A percentile compares a stretch with the other conserved stretches of the same genome.
These are phyloP conservation scores for Hypoxylon intermedium DNA, from an alignment of 495 filamentous ascomycete species.

Conservation along the genomic window DNA sequence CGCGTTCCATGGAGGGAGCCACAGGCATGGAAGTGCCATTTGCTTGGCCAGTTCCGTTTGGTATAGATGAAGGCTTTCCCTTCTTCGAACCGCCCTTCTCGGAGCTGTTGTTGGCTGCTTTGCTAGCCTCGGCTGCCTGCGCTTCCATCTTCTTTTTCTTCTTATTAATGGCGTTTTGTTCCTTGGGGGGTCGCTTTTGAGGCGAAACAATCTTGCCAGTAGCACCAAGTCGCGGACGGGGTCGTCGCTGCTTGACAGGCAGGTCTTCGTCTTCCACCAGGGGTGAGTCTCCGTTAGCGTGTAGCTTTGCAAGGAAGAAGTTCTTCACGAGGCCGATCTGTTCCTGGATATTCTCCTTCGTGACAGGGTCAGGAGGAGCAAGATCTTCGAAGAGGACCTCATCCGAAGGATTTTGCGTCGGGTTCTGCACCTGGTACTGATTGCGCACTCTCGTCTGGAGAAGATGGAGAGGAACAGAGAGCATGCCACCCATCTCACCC, in stretches of 20 bases:
- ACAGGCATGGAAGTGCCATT: slow-evolving; percentile 29
- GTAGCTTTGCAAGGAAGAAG: slow-evolving; percentile 88
- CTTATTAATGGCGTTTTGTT: slow-evolving; percentile 73
- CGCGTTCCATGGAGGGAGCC: slow-evolving; percentile 55
- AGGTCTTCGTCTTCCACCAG: slow-evolving; percentile 95
- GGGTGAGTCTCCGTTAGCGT: slow-evolving; percentile 78
- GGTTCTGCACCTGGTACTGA: slow-evolving; percentile 77
- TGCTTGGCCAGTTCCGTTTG: slow-evolving; percentile 43
- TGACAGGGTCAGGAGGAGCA: slow-evolving; percentile 78
- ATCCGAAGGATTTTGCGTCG: slow-evolving; percentile 56
- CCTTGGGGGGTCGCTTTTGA: slow-evolving; percentile 82
- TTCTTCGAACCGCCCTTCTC: slow-evolving; percentile 58
- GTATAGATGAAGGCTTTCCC: slow-evolving; percentile 35
- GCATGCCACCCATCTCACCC: slow-evolving; percentile 81
- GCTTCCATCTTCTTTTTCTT: slow-evolving; percentile 74
- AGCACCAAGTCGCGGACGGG: slow-evolving; percentile 91
- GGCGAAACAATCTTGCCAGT: slow-evolving; percentile 94
- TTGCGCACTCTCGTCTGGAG: slow-evolving; percentile 88
- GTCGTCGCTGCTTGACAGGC: slow-evolving; percentile 85
- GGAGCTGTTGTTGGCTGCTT: slow-evolving; percentile 43
- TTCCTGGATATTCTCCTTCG: slow-evolving; percentile 72
- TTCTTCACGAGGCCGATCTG: slow-evolving; percentile 86
- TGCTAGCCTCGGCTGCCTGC: slow-evolving; percentile 51
- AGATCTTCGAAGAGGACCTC: slow-evolving; percentile 73
- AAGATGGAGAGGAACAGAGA: slow-evolving; percentile 93